Conservation (phyloP, 371 early-diverging fungal species). For the Mucor circinelloides region DNA sequence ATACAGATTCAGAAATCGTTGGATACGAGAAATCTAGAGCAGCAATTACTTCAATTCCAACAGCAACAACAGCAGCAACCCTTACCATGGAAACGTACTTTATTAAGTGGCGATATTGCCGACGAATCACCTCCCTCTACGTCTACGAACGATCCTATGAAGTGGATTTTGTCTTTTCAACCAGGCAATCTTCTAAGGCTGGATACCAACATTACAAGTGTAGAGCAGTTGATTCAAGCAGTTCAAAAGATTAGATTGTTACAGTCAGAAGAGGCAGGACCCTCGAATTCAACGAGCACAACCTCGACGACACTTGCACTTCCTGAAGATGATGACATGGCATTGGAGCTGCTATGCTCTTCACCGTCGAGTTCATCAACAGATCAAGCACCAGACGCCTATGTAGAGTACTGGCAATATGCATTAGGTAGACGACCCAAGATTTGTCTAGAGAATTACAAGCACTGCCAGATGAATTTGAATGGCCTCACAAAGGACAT, state of each 20-base stretch:
- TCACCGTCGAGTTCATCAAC: constrained; percentile 10
- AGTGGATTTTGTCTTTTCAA: constrained; percentile 42
- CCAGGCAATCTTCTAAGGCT: constrained; percentile 34
- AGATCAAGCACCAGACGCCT: constrained; percentile 12
- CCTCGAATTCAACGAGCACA: neutral
- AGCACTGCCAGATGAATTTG: constrained; percentile 24
- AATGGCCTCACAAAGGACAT: constrained; percentile 27
- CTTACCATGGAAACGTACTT: neutral
- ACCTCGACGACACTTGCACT: neutral
- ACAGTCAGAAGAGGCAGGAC: constrained; percentile 5
- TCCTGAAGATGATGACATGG: constrained; percentile 9
- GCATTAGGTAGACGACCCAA: constrained; percentile 21
- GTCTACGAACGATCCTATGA: constrained; percentile 3
- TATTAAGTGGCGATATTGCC: neutral
- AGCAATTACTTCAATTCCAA: constrained; percentile 10
- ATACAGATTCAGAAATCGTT: neutral
- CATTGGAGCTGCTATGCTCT: constrained; percentile 1
- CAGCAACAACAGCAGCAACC: constrained; percentile 16
- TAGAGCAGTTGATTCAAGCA: constrained; percentile 42
- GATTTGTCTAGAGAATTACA: constrained; percentile 26
- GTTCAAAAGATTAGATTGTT: constrained; percentile 34
- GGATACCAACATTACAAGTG: constrained; percentile 43
- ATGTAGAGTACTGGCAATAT: constrained; percentile 27
- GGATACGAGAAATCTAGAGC: constrained; percentile 6
- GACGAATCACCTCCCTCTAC: neutral